Base-by-base conservation (phyloP, 306 rosid species). In the Cicer arietinum region DNA sequence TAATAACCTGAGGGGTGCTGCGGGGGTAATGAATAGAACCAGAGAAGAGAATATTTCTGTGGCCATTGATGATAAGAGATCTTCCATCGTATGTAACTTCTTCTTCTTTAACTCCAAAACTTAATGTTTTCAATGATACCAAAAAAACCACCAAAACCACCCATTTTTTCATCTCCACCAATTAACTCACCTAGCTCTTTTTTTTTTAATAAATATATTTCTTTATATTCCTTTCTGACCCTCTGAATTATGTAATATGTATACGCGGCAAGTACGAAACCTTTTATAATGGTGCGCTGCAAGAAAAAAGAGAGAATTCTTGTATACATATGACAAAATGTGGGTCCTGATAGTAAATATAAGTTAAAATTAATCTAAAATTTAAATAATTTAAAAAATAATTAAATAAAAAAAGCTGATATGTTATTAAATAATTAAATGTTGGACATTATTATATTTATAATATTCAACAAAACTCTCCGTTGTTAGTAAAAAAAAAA, bases 21-120 rank as follows among this genome's bases (percentile, higher is more conserved):
- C 98, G 95, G 69, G 96, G 93, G 79, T 93, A 93, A 48, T 93
- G 98, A 77, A 93, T 89, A 0, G 93, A 93, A 75, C 96, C 97
- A 0, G 98, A 91, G 78, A 93, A 89, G 9, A 93, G 89, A 46
- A 93, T 48, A 16, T 77, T 81, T 58, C 96, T 81, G 3, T 84
- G 75, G 30, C 93, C 98, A 46, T 79, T 66, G 30, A 93, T 80
- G 71, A 91, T 83, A n/a, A 93, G 92, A 71, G 98, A 91, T 62
- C 98, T 88, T 74, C 96, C 90, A 44, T 93, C 93, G 35, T 89
- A 91, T 10, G 84, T 86, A 0, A 89, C 93, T 9, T 77, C 73
- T 12, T 67, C 64, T 14, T 37, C 73, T 30, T 71, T 47, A 7
- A 40, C 51, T 4, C 42, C 61, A 56, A 25, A 48, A 11, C 2